Base-by-base conservation (phyloP, 75 land plant genomes). In the Larix kaempferi region DNA sequence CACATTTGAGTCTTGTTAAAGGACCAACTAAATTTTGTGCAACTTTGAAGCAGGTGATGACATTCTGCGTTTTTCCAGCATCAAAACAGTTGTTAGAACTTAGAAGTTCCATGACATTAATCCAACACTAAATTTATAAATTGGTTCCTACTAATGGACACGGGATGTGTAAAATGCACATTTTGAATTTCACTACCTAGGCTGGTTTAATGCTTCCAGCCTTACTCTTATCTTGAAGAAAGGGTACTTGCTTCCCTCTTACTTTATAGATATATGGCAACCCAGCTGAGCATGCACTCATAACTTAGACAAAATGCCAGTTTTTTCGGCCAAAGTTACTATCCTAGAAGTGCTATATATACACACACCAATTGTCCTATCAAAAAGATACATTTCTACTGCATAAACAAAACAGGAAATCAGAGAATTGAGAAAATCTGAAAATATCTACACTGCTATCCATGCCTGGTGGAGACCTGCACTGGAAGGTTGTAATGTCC, bases 161-260 rank as follows among this genome's bases (percentile, higher is more conserved):
- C 44, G 6, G 2, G 44, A 41, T 41, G 44, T 41, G 44, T 5
- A 41, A 41, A 41, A 41, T 41, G 44, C 44, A 41, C 4, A 41
- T 41, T 5, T 6, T 41, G 6, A 63, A 62, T 60, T 76, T 61
- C 22, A 17, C n/a, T 37, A 5, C 6, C 6, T 41, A 0, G 44
- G 44, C 17, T 26, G 13, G 15, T 25, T 26, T 57, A 26, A 27
- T 1, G 39, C 17, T 3, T 15, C 15, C 22, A 71, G 74, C 75
- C 69, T 76, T 52, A 88, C 90, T 85, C 80, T 85, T 41, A 59
- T 82, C 73, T 60, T 78, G 69, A 27, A 79, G 27, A 52, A 83
- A 78, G 35, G 91, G 89, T 41, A 89, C 85, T 57, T 84, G 75
- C 71, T 71, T 84, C 73, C 79, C 74, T 71, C 84, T 79, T 41